Percentiles rank a stretch among this genome's conserved stretches.
Conservation (phyloP, 768 basidiomycete species). For the Punctularia strigosozonata region DNA sequence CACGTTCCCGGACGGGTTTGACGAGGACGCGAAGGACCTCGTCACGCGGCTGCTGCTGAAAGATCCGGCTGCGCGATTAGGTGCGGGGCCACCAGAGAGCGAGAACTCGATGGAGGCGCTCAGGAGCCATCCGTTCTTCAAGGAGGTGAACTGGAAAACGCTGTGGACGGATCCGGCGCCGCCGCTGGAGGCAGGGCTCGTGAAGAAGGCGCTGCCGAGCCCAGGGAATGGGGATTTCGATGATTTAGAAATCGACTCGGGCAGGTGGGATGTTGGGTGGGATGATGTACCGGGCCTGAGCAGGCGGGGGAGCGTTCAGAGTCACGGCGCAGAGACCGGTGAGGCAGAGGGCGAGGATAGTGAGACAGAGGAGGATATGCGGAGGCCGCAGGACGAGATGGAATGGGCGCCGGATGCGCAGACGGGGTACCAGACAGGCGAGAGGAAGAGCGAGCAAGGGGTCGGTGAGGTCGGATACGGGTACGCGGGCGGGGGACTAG, state of each 20-base stretch:
- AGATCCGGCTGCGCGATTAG: conserved; percentile 49
- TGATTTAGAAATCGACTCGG: too few species aligned
- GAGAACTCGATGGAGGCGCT: conserved; percentile 32
- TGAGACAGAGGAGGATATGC: conserved; percentile 1
- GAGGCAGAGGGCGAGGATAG: conserved; percentile 12
- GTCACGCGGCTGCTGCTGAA: conserved; percentile 58
- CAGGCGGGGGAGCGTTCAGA: too few species aligned
- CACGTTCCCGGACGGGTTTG: conserved; percentile 78
- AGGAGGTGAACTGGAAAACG: conserved; percentile 42
- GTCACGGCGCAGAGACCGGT: conserved; percentile 17
- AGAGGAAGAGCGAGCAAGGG: too few species aligned
- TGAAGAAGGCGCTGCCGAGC: conserved; percentile 30
- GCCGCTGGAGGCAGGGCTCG: conserved; percentile 42
- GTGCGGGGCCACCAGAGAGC: conserved; percentile 33
- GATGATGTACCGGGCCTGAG: too few species aligned
- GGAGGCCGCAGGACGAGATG: not conserved
- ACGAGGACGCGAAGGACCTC: conserved; percentile 70
- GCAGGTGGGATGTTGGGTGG: too few species aligned
- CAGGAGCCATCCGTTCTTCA: conserved; percentile 52
- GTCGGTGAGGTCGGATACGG: too few species aligned
- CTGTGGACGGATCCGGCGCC: conserved; percentile 61
- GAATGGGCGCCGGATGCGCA: too few species aligned
- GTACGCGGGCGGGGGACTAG: too few species aligned
- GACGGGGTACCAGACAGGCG: too few species aligned
- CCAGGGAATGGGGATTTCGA: too few species aligned